Percentiles rank a stretch among this genome's conserved stretches.
Conservation (phyloP, 257 asterid genomes). For the Solanum pinnatisectum region DNA sequence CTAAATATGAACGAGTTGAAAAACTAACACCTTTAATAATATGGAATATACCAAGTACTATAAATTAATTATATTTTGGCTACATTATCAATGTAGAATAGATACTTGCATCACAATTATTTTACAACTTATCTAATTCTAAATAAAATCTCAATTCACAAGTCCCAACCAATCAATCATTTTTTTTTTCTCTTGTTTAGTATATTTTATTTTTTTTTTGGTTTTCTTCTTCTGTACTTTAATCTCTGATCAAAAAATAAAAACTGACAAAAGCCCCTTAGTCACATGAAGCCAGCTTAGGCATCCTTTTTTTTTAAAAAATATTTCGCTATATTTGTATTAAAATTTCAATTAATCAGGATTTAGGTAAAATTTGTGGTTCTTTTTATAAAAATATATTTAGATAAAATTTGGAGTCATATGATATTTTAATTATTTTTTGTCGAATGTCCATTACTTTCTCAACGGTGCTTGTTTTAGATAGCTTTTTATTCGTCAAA, state of each 20-base stretch:
- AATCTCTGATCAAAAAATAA: neutral
- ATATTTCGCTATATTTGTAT: no score
- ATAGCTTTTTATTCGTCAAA: no score
- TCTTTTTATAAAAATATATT: no score
- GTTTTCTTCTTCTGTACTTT: neutral
- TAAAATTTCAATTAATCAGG: rapidly evolving
- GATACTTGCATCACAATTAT: neutral
- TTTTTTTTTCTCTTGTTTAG: neutral
- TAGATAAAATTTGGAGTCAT: rapidly evolving
- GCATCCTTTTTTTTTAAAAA: neutral
- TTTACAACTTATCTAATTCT: neutral
- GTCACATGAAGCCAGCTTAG: neutral
- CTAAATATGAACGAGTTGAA: neutral
- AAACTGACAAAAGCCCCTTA: neutral
- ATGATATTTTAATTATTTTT: no score
- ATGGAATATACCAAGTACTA: neutral
- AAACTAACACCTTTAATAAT: no score
- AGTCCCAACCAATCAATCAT: neutral
- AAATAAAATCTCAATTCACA: neutral
- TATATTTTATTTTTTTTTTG: no score
- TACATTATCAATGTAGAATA: neutral
- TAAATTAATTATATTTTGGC: neutral
- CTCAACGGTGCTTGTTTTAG: no score
- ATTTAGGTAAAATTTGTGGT: no score
- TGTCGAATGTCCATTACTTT: no score